Evolutionary conservation across 139 green algal genomes (phyloP), one percentile per base, ranked within the genome.

Genomic region (Chlamydomonas sphaeroides): DNA sequence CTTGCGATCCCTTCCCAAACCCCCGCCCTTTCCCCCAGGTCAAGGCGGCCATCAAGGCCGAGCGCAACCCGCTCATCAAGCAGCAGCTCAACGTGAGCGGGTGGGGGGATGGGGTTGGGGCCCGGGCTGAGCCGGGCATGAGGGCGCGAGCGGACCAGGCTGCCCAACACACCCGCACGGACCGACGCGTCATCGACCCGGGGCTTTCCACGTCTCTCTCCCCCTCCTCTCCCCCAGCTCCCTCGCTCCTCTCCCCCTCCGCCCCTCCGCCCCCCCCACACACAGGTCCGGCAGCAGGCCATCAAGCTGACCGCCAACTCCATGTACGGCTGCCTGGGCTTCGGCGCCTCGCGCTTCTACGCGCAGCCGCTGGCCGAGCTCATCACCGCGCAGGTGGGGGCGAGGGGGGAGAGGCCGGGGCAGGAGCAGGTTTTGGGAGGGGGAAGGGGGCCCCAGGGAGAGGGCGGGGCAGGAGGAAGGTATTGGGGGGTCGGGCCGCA

Each of bases 251-350:
- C 45, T 53, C 45, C 45, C 45, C 45, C 45, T 10, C 45, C 14
- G 45, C 45, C 11, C 14, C 45, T 14, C 14, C 45, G 45, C 11
- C 51, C 96, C 93, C 1, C 94, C 95, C 84, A 97, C 98, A 89
- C 92, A 32, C 65, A 71, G 65, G 38, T 71, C 18, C 65, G 77
- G 45, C 77, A 76, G 65, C 77, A 92, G 75, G 96, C 96, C 21
- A 89, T 99, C 65, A 99, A 99, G 92, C 94, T 99, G 66, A 99
- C 96, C 1, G 97, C 97, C 87, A 99, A 99, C 93, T 95, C 87
- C 79, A 98, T 98, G 94, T 99, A 99, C 83, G 97, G 97, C 53
- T 99, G 97, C 90, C 91, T 99, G 61, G 97, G 97, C 49, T 99
- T 99, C 88, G 86, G 65, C 79, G 90, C 94, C 89, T 95, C 85